Conservation (phyloP, 2,329 filamentous ascomycete genomes). For the Basipetospora chlamydospora region DNA sequence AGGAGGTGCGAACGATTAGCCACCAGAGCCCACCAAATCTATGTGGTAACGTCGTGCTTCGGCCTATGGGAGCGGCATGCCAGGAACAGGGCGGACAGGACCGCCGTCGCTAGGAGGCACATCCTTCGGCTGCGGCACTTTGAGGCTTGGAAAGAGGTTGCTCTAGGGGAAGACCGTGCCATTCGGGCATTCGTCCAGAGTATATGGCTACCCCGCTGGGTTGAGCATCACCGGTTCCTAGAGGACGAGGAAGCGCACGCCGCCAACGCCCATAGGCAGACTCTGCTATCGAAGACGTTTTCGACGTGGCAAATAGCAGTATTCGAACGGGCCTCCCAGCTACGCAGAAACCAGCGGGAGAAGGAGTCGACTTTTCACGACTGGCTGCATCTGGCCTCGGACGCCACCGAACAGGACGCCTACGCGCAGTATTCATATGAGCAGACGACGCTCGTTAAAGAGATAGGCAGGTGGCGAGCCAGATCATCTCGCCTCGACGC, state of each 20-base stretch:
- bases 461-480: background rate
- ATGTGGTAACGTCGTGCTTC: slow-evolving; percentile 35
- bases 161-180: background rate
- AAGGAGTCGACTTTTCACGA: background rate
- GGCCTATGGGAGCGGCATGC: slow-evolving; percentile 49
- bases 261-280: background rate
- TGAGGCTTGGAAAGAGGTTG: slow-evolving; percentile 10
- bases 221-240: background rate
- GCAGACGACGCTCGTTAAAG: background rate
- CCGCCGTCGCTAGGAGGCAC: slow-evolving; percentile 53
- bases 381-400: background rate
- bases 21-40: slow-evolving; percentile 47
- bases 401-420: background rate
- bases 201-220: background rate
- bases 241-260: background rate
- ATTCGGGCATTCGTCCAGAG: background rate
- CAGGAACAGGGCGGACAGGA: slow-evolving; percentile 49
- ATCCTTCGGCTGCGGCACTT: slow-evolving; percentile 42
- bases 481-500: background rate
- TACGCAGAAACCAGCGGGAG: background rate
- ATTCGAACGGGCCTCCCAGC: background rate
- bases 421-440: background rate
- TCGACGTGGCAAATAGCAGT: background rate
- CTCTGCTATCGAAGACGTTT: background rate
- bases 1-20: slow-evolving; percentile 21